phyloP scores from a whole-genome alignment of 257 asterid species.

The Gentiana macrophylla region DNA sequence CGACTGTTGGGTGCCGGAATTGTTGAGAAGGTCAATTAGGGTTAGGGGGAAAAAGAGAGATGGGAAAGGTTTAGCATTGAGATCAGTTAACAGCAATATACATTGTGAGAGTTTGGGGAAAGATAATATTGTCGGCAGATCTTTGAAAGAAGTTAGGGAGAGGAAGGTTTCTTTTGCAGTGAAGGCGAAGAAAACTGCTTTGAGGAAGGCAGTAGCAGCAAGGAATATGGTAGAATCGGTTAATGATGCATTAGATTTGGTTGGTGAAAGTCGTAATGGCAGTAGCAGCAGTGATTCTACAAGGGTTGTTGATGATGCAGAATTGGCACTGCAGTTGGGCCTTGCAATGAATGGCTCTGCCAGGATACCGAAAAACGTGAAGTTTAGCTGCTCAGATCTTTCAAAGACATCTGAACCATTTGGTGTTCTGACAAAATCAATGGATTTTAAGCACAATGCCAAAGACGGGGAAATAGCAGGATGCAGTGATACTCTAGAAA shows the following conservation, averaged over 20 bases:
- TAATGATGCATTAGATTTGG: slow-evolving; percentile 11
- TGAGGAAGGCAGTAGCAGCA: slow-evolving; percentile 21
- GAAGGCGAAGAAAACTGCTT: slow-evolving; percentile 21
- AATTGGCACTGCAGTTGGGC: slow-evolving; percentile 52
- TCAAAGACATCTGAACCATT: slow-evolving; percentile 17
- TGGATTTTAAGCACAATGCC: slow-evolving; percentile 13
- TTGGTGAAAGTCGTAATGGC: slow-evolving; percentile 3
- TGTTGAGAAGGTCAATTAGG: slow-evolving; percentile 41
- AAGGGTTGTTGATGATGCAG: slow-evolving; percentile 37
- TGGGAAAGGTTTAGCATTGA: no score
- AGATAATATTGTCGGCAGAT: slow-evolving; percentile 3
- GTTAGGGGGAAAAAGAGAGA: slow-evolving; percentile 11
- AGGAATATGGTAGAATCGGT: slow-evolving; percentile 19
- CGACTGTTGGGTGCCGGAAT: slow-evolving; percentile 91
- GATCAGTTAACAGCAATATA: slow-evolving; percentile 2
- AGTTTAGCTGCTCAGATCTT: slow-evolving; percentile 17
- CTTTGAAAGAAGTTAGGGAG: slow-evolving; percentile 18
- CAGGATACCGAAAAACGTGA: slow-evolving; percentile 26
- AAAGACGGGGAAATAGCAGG: slow-evolving; percentile 23
- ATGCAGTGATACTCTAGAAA: slow-evolving; percentile 13
- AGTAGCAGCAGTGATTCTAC: slow-evolving; percentile 6
- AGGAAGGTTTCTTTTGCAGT: slow-evolving; percentile 25
- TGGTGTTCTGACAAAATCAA: slow-evolving; percentile 22
- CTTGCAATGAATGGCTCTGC: slow-evolving; percentile 50
- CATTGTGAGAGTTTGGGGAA: slow-evolving; percentile 10